Base-by-base conservation (phyloP, 2,329 filamentous ascomycete species). In the Fusarium nanum region DNA sequence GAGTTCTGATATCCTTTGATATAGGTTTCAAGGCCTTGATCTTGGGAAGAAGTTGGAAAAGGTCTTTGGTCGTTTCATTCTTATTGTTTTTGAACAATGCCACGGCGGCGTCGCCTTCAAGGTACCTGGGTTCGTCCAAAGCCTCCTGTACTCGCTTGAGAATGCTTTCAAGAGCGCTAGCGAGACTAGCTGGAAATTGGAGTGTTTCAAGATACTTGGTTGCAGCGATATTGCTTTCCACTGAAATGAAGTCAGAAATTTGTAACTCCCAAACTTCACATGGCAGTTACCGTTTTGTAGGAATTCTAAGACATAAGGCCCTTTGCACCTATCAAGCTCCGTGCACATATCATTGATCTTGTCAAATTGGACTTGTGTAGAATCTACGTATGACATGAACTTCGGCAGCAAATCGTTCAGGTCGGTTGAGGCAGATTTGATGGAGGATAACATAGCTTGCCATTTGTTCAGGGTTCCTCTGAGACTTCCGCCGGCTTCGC, bases 401-500 rank as follows among this genome's bases (percentile, higher is more conserved):
- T 37, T 37, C 3, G 32, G 4, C 32, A 6, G 18, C 16, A 10
- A 6, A 11, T 37, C 9, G 1, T 10, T 37, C 0, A 37, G 5
- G 4, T 1, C 9, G 5, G 16, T n/a, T 4, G 32, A n/a, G 9
- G 0, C 9, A n/a, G 32, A 11, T n/a, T n/a, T 9, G 3, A 37
- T 37, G 1, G 5, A 9, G 5, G 9, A 10, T n/a, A 37, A 3
- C 16, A 6, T n/a, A 18, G 5, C 5, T n/a, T 37, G 5, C 32
- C 32, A 37, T 18, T 8, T n/a, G 9, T 5, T 11, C 32, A 37
- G 9, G 9, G 16, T 4, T 1, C 32, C 32, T 6, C 5, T 6
- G 9, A 37, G 3, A 6, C 5, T n/a, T 9, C 9, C 4, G 32
- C 11, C 9, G 5, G 16, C 32, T 2, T 37, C 16, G 18, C 1